Base-by-base conservation (phyloP, 2,329 filamentous ascomycete genomes). In the Cyphellophora europaea region DNA sequence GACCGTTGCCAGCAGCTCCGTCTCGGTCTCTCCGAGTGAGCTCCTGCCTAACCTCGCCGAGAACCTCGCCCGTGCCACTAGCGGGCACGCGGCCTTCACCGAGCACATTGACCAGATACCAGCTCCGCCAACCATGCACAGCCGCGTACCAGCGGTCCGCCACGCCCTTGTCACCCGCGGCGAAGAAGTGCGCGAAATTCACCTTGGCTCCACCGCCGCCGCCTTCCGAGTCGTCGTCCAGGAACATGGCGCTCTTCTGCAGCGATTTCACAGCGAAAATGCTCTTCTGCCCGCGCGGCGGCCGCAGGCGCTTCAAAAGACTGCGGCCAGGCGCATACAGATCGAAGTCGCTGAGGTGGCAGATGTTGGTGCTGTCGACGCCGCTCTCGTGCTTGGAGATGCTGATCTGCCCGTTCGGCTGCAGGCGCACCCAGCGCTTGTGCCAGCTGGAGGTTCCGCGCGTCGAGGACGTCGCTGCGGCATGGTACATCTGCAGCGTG, bases 211-310 rank as follows among this genome's bases (percentile, higher is more conserved):
- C n/a, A n/a, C n/a, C n/a, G n/a, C n/a, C n/a, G n/a, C n/a, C n/a
- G n/a, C n/a, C n/a, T n/a, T n/a, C n/a, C n/a, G n/a, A n/a, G 33
- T 83, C 78, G 3, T 79, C 82, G 35, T 80, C 79, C 35, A 86
- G 63, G 51, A 95, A 95, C 51, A 93, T 78, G 38, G 74, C 77
- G 0, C 81, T 81, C 58, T 89, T 93, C 53, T 94, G 81, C 61
- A 94, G 87, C 49, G 84, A 93, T 61, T 94, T 95, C 49, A 96
- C 71, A 1, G 86, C 88, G 51, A 83, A 89, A 60, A 85, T 93
- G 47, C 78, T 71, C 52, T 79, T 82, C n/a, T n/a, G n/a, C n/a
- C n/a, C n/a, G 58, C 91, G 93, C 0, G 89, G 89, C 1, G 87
- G 81, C 50, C 81, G 87, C 35, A 95, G 69, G 44, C 75, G 71